These are phyloP conservation scores for Trichomonas vaginalis DNA, from an alignment of 208 protist genomes.

Conservation along the genomic window DNA sequence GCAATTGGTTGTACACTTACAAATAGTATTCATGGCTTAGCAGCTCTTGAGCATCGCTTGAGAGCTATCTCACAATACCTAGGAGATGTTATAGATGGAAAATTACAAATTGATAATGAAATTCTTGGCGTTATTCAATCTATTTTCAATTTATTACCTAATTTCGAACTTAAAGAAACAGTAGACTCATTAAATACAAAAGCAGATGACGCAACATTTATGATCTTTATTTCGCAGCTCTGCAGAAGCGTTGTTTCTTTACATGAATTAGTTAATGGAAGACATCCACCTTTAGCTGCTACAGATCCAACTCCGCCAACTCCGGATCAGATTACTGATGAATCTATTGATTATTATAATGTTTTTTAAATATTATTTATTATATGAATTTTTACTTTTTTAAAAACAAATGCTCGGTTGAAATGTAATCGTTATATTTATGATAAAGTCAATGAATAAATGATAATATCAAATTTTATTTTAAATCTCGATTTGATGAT, in stretches of 20 bases:
- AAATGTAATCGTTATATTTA: too few relatives aligned
- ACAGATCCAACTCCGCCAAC: too few relatives aligned
- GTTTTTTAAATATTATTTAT: too few relatives aligned
- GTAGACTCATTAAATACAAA: constrained; percentile 49
- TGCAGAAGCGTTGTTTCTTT: constrained; percentile 63
- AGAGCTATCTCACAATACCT: constrained; percentile 68
- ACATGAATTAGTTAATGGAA: constrained; percentile 70
- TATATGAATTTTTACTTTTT: too few relatives aligned
- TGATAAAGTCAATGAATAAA: too few relatives aligned
- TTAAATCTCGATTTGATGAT: too few relatives aligned
- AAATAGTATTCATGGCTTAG: background rate
- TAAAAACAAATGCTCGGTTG: too few relatives aligned
- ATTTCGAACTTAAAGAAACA: constrained; percentile 49
- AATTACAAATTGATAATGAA: constrained; percentile 61
- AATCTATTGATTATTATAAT: too few relatives aligned
- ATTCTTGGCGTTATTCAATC: constrained; percentile 64
- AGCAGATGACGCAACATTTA: constrained; percentile 45
- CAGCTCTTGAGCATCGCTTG: constrained; percentile 62
- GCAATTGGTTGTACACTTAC: constrained; percentile 24
- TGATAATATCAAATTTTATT: too few relatives aligned
- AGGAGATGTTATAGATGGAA: constrained; percentile 40
- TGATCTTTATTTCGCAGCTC: constrained; percentile 55
- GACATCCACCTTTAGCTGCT: background rate
- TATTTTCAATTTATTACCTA: constrained; percentile 71
- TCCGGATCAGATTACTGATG: too few relatives aligned